phyloP scores from a whole-genome alignment of 148 eudicot genomes.

The Bassia scoparia region DNA sequence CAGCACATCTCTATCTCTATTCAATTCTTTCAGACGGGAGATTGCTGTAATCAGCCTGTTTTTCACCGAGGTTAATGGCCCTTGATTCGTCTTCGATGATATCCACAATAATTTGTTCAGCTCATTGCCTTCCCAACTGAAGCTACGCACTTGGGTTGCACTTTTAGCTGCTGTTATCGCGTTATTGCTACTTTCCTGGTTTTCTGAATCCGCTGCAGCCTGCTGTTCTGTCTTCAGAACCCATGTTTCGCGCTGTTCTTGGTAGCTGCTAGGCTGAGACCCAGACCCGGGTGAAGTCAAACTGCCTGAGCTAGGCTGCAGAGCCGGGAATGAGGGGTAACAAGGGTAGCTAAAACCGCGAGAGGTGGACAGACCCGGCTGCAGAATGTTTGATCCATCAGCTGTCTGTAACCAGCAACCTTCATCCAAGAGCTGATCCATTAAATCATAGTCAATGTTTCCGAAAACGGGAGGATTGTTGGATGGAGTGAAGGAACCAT shows the following conservation, averaged over 20 bases:
- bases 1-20: constrained; percentile 39
- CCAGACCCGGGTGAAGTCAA: constrained; percentile 23
- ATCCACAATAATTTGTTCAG: constrained; percentile 51
- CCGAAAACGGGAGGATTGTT: constrained; percentile 35
- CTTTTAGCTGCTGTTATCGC: constrained; percentile 21
- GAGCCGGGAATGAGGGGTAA: constrained; percentile 21
- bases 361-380: constrained; percentile 35
- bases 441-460: constrained; percentile 51
- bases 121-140: constrained; percentile 37
- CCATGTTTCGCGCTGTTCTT: constrained; percentile 23
- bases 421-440: constrained; percentile 59
- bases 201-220: constrained; percentile 17
- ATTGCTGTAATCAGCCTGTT: constrained; percentile 36
- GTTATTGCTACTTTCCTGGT: constrained; percentile 25
- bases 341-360: constrained; percentile 37
- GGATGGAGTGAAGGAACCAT: constrained; percentile 42
- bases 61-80: constrained; percentile 24
- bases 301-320: constrained; percentile 27
- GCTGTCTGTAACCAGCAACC: constrained; percentile 80
- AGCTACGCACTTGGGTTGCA: constrained; percentile 23
- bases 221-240: constrained; percentile 21
- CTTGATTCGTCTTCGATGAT: constrained; percentile 27
- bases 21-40: constrained; percentile 25
- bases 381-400: constrained; percentile 41
- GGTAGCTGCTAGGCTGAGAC: constrained; percentile 21